Base-by-base conservation (phyloP, 208 protist genomes). In the Angomonas deanei region DNA sequence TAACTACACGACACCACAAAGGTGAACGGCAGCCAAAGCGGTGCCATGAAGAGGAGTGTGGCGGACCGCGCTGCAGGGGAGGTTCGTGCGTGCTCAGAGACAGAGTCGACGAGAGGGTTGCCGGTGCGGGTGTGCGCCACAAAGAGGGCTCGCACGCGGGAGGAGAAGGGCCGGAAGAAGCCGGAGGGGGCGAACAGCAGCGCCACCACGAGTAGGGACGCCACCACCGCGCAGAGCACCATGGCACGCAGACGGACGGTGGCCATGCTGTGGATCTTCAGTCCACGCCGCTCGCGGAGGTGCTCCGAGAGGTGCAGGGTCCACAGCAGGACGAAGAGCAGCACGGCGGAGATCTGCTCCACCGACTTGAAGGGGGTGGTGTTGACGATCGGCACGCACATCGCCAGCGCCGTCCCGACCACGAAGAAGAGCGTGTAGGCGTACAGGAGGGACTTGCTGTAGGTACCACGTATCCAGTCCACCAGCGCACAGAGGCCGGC, bases 341-440 rank as follows among this genome's bases (percentile, higher is more conserved):
- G 78, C 34, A 99, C 57, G 13, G 93, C 82, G n/a, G 79, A 77
- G 74, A 99, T 84, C 64, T 99, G 97, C 76, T 99, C 97, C 17
- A 88, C 77, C 1, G 83, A 94, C 63, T 87, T 76, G 53, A 99
- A 93, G 21, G 97, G 88, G 64, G 91, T 77, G 70, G 96, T 97
- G 26, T 92, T 80, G 34, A 99, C 92, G 49, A 99, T 97, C n/a
- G 78, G 86, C n/a, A 98, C 81, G 68, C 98, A 90, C 85, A 97
- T 97, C 1, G 93, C 86, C 6, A 98, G 46, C 1, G 98, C 66
- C 17, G 95, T 97, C 38, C 97, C 97, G n/a, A 99, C 47, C 6
- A 95, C 68, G 70, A 94, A 98, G 50, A 98, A 97, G 1, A 97
- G 90, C 10, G 77, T 88, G 71, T 99, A 99, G 28, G 97, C 79